A percentile compares a stretch with the other conserved stretches of the same genome.
These are phyloP conservation scores for Primulina tabacum DNA, from an alignment of 257 asterid genomes.

Conservation along the genomic window DNA sequence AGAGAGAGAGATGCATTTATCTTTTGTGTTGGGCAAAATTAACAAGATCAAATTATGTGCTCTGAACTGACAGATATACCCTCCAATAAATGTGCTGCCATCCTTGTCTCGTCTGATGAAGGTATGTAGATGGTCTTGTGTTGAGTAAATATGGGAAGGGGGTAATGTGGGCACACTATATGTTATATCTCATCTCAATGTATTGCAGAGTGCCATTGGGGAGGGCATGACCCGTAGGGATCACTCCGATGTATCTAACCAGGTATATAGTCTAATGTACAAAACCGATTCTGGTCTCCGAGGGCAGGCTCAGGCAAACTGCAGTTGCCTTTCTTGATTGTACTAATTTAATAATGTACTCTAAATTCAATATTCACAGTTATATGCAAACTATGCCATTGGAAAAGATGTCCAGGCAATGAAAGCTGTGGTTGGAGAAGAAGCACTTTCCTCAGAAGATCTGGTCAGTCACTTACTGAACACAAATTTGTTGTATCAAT, in stretches of 20 bases:
- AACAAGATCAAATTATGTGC: conserved; percentile 25
- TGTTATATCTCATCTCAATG: conserved; percentile 13
- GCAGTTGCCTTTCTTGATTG: background rate
- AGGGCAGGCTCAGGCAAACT: conserved; percentile 11
- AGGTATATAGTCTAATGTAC: conserved; percentile 37
- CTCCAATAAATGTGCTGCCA: conserved; percentile 97
- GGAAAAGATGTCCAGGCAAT: conserved; percentile 88
- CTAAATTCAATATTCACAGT: conserved; percentile 29
- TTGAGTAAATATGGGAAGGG: background rate
- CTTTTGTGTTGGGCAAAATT: conserved; percentile 5
- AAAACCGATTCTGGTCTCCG: background rate
- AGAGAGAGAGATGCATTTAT: background rate
- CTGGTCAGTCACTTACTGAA: conserved; percentile 44
- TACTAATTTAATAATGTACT: background rate
- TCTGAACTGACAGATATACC: conserved; percentile 65
- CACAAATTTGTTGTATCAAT: conserved; percentile 1
- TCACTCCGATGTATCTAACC: conserved; percentile 96
- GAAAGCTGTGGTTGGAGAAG: conserved; percentile 92
- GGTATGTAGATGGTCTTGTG: conserved; percentile 42
- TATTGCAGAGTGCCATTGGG: conserved; percentile 92
- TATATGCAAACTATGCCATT: conserved; percentile 79
- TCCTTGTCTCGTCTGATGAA: conserved; percentile 96
- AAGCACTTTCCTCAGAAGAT: conserved; percentile 86
- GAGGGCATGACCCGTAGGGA: conserved; percentile 99
- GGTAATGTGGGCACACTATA: background rate